Conservation (phyloP, 2,329 filamentous ascomycete species). For the Orbilia quercus region DNA sequence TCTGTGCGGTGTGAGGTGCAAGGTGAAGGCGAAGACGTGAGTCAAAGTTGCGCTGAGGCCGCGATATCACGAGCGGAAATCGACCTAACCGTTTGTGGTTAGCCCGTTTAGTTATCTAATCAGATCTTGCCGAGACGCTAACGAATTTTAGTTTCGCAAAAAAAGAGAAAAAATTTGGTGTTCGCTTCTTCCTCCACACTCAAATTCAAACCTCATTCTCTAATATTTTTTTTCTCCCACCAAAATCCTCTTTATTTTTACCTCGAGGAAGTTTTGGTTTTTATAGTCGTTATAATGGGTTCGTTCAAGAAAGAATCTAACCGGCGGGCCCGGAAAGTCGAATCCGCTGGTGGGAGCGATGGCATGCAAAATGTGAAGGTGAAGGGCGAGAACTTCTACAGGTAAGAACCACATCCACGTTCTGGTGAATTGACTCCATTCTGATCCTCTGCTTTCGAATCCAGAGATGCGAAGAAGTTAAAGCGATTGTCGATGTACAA, state of each 20-base stretch:
- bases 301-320: slow-evolving; percentile 60
- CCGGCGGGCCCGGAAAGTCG: slow-evolving; percentile 58
- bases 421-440: neutral
- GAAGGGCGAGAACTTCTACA: slow-evolving; percentile 99
- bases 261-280: neutral
- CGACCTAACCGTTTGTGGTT: slow-evolving; percentile 26
- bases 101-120: slow-evolving; percentile 43
- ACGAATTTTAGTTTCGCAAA: slow-evolving; percentile 20
- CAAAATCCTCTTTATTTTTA: slow-evolving; percentile 17
- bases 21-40: slow-evolving; percentile 36
- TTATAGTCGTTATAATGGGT: slow-evolving; percentile 57
- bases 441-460: slow-evolving; percentile 6
- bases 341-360: slow-evolving; percentile 69
- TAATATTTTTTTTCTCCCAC: slow-evolving; percentile 12
- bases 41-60: slow-evolving; percentile 40
- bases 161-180: slow-evolving; percentile 32
- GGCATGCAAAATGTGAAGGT: slow-evolving; percentile 90
- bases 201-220: slow-evolving; percentile 21
- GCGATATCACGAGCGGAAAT: slow-evolving; percentile 48
- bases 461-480: slow-evolving; percentile 78
- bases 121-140: slow-evolving; percentile 42
- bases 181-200: slow-evolving; percentile 13
- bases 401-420: slow-evolving; percentile 66
- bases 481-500: slow-evolving; percentile 91
- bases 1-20: neutral